Evolutionary conservation across 768 basidiomycete species (phyloP).

Genomic region (Ramaria sp.): DNA sequence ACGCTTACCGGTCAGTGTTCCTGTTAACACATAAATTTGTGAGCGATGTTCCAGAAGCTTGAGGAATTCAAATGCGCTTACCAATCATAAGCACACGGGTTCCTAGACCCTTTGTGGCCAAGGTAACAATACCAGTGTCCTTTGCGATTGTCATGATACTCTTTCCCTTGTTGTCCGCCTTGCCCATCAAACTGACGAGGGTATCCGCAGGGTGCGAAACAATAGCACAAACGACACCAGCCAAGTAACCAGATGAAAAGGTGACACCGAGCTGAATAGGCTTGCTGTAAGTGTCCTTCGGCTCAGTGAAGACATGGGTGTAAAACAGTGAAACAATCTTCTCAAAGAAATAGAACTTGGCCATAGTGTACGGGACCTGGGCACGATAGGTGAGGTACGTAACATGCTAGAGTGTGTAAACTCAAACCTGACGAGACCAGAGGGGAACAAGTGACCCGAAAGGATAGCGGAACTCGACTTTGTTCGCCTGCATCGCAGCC

Average conservation of each 20-base stretch:
- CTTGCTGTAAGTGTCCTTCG: conserved; percentile 72
- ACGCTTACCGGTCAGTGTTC: conserved; percentile 32
- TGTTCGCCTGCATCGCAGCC: conserved; percentile 55
- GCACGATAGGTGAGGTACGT: neutral
- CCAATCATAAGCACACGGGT: conserved; percentile 83
- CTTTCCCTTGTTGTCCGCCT: conserved; percentile 79
- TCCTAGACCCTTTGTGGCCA: conserved; percentile 80
- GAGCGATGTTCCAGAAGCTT: neutral
- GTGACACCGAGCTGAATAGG: conserved; percentile 82
- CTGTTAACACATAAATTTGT: conserved; percentile 1
- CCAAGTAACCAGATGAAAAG: conserved; percentile 85
- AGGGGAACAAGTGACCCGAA: conserved; percentile 79
- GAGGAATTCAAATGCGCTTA: conserved; percentile 20
- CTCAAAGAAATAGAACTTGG: conserved; percentile 96
- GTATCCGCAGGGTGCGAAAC: conserved; percentile 97
- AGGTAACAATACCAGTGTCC: conserved; percentile 52
- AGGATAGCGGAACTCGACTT: conserved; percentile 67
- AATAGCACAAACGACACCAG: conserved; percentile 91
- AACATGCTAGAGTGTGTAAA: neutral
- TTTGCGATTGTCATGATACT: conserved; percentile 53
- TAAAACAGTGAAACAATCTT: conserved; percentile 82
- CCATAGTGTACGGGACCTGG: conserved; percentile 97
- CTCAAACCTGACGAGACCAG: conserved; percentile 66
- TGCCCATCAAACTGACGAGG: conserved; percentile 87
- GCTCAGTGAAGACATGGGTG: conserved; percentile 72